Base-by-base conservation (phyloP, 805 yeast genomes). In the Scheffersomyces lignosus region DNA sequence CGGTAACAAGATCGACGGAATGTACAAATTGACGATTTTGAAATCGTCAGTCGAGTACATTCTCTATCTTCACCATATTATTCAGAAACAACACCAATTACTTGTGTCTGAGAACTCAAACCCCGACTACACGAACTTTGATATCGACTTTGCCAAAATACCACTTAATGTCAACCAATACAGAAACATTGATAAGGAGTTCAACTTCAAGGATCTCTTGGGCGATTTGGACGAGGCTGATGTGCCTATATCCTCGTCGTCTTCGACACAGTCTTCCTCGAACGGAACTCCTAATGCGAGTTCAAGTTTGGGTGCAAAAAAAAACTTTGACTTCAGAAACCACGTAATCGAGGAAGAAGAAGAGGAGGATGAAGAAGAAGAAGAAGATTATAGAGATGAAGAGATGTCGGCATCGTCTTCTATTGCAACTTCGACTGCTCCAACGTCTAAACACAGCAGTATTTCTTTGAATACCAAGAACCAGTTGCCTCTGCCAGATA, bases 21-120 rank as follows among this genome's bases (percentile, higher is more conserved):
- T 87, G 80, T 87, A 86, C 62, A 87, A 87, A 60, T 71, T 87
- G 43, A 86, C 89, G 3, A 83, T 87, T 18, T 63, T 87, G 28
- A 89, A 86, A 56, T 81, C 87, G n/a, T 79, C 91, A 0, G 95
- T 87, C 16, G 90, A 84, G 52, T 86, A 87, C 53, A 81, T 87
- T 44, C 70, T 78, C 43, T 83, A 84, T 51, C 67, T 86, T 33
- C 89, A 85, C 55, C 68, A 73, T 37, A 71, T 80, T 8, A 70
- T 81, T 15, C 67, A 71, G 39, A 59, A 75, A 40, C 77, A 80
- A 54, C 72, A 71, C 41, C 52, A 67, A n/a, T 62, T 77, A 37
- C 55, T 78, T 48, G 40, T 48, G 16, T 34, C 49, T 0, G 15
- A 31, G 1, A 22, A 28, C 4, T 37, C 39, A 24, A 36, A 42